These are phyloP conservation scores for Ganoderma lucidum DNA, from an alignment of 1,284 basidiomycete species.

Conservation along the genomic window DNA sequence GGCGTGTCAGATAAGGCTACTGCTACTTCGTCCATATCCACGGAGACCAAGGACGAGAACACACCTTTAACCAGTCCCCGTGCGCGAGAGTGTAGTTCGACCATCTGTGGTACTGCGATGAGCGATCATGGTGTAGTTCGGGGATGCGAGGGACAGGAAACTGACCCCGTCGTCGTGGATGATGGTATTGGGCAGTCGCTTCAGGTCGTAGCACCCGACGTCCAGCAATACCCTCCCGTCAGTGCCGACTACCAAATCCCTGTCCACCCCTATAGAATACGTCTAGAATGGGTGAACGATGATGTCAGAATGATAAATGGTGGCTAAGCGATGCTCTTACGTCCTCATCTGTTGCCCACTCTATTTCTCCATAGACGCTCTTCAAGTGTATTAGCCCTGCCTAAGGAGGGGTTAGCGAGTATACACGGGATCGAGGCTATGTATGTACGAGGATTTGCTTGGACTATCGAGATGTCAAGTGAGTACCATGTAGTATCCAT, in stretches of 20 bases:
- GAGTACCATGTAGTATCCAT: not conserved
- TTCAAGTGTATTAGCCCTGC: not conserved
- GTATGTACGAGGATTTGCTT: not conserved
- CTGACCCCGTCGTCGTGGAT: not conserved
- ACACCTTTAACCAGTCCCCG: not conserved
- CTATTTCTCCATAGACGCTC: not conserved
- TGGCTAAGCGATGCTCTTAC: not conserved
- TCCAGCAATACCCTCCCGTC: not conserved
- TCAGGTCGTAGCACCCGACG: not conserved
- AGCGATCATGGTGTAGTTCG: too few species aligned
- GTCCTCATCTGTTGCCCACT: not conserved
- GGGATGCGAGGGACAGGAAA: not conserved
- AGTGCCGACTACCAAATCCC: not conserved
- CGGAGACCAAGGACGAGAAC: not conserved
- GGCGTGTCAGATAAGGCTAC: not conserved
- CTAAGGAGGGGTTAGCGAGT: not conserved
- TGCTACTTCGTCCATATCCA: not conserved
- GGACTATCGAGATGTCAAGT: not conserved
- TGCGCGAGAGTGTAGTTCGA: not conserved
- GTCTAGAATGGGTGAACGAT: not conserved
- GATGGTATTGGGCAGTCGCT: not conserved
- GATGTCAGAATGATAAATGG: not conserved
- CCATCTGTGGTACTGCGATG: not conserved
- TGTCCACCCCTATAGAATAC: not conserved
- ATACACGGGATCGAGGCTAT: not conserved